Evolutionary conservation across 2,329 filamentous ascomycete species (phyloP), one percentile per base, ranked within the genome.

Genomic region (Blumeriella jaapii): DNA sequence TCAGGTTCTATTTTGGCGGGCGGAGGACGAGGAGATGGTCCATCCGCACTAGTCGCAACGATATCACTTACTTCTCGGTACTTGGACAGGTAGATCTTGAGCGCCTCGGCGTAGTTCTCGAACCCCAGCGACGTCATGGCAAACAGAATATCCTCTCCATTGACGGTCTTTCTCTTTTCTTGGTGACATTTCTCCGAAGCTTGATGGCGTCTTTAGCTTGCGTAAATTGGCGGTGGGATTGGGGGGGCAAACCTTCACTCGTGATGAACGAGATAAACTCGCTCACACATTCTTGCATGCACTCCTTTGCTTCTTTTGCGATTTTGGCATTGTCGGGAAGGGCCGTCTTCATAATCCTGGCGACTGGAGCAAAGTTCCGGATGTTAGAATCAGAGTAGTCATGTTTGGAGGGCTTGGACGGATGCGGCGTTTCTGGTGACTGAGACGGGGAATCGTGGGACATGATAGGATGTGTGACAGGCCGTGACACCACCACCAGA

Each of bases 191-290:
- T 98, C 62, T 98, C 91, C 45, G 91, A 96, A 17, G 91, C 91
- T 96, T 57, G 58, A 50, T 51, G 37, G 31, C 29, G 45, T 39
- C 31, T 43, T n/a, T 40, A 54, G 46, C 25, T 11, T 37, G 12
- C 32, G 31, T 22, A 39, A 43, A 30, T 15, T 18, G 19, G n/a
- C n/a, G n/a, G 27, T 32, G 23, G 20, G 31, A 24, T 17, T 33
- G 32, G 34, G 11, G 20, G 34, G 32, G 65, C 81, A 57, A 61
- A 94, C 91, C 91, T 71, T 98, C 91, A 60, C 89, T 96, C 22
- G 91, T 98, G 58, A 98, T 96, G 69, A 98, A 98, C 5, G 85
- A 94, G 67, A 98, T 98, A 62, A 98, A 98, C 64, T 98, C 91
- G 76, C 87, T 95, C 40, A 98, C 91, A 57, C 91, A 98, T 62